Evolutionary conservation across 2,329 filamentous ascomycete genomes (phyloP).

Genomic region (Simplicillium sp.): DNA sequence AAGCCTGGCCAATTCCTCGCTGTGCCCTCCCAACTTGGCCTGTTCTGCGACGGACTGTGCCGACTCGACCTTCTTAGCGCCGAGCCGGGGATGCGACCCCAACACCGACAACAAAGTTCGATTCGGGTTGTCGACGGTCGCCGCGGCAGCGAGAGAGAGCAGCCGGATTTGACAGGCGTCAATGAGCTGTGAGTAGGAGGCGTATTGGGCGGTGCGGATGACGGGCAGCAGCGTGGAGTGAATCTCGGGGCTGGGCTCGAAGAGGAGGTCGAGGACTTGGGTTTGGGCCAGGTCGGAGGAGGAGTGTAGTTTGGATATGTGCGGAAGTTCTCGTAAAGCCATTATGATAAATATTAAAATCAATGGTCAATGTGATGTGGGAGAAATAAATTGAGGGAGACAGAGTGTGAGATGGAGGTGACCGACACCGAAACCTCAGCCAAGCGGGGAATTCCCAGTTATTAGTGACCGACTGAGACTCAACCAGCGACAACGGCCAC

Average conservation of each 20-base stretch:
- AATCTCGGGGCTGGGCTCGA: constrained; percentile 71
- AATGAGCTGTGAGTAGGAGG: constrained; percentile 62
- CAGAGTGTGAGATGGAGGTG: neutral
- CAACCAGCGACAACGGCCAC: neutral
- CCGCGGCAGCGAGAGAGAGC: constrained; percentile 44
- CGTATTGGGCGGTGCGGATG: constrained; percentile 46
- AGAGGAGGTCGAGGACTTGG: constrained; percentile 63
- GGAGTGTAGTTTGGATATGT: constrained; percentile 43
- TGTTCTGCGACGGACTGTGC: constrained; percentile 76
- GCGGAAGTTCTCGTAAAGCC: constrained; percentile 35
- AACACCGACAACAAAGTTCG: constrained; percentile 61
- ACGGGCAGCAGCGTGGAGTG: constrained; percentile 63
- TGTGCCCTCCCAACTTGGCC: constrained; percentile 57
- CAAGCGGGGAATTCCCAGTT: neutral
- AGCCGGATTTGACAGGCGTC: constrained; percentile 55
- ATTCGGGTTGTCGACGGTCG: constrained; percentile 32
- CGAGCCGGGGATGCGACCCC: constrained; percentile 73
- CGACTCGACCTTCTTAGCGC: constrained; percentile 73
- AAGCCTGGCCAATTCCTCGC: constrained; percentile 52
- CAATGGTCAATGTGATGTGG: neutral
- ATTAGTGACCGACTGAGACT: neutral
- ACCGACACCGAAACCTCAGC: neutral
- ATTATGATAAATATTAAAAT: constrained; percentile 8
- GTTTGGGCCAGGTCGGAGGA: constrained; percentile 46
- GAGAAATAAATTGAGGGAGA: neutral